These are phyloP conservation scores for Gossypium davidsonii DNA, from an alignment of 441 rosid species.

Conservation along the genomic window DNA sequence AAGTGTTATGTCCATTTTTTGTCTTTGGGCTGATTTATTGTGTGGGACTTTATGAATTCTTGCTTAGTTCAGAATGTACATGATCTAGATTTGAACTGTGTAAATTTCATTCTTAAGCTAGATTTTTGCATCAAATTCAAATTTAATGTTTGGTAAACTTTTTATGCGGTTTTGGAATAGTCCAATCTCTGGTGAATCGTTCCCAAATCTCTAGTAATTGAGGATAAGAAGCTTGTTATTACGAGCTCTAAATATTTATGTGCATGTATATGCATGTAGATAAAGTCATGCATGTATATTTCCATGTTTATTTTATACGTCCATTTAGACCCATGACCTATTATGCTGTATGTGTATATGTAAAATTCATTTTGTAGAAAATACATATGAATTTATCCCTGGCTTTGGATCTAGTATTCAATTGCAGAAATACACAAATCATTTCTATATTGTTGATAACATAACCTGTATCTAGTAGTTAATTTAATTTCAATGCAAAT, in stretches of 20 bases:
- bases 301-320: background rate
- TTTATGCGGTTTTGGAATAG: background rate
- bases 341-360: background rate
- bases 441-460: background rate
- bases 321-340: background rate
- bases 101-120: background rate
- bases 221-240: no score
- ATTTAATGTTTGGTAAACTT: background rate
- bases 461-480: background rate
- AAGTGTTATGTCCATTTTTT: conserved; percentile 21
- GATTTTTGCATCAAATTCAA: background rate
- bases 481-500: background rate
- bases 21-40: conserved; percentile 1
- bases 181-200: background rate
- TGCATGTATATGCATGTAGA: background rate
- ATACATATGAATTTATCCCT: background rate
- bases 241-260: background rate
- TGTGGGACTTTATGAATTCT: background rate
- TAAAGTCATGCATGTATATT: background rate
- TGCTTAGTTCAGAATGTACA: background rate
- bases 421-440: background rate
- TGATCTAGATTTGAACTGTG: background rate
- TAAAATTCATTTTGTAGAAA: background rate
- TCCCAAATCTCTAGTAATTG: background rate
- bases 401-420: background rate